These are phyloP conservation scores for Barnettozyma californica DNA, from an alignment of 805 yeast genomes.

Conservation along the genomic window DNA sequence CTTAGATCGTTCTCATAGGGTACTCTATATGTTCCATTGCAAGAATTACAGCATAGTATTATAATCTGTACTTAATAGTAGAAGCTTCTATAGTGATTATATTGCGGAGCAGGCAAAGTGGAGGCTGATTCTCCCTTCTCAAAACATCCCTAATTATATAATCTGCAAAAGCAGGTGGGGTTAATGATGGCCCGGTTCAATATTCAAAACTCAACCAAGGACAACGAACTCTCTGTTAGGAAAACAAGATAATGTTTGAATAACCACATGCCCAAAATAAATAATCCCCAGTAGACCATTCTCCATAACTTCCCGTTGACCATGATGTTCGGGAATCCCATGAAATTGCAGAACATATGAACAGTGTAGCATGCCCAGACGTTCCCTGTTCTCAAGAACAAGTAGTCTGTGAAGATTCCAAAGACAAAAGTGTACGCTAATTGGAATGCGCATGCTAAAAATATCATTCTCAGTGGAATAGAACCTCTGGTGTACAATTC, in stretches of 20 bases:
- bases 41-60: too few species aligned
- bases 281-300: slow-evolving; percentile 32
- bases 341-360: slow-evolving; percentile 63
- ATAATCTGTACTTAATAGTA: too few species aligned
- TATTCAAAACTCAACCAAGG: slow-evolving; percentile 4
- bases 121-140: too few species aligned
- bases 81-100: too few species aligned
- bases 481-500: slow-evolving; percentile 33
- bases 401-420: slow-evolving; percentile 58
- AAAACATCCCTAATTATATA: too few species aligned
- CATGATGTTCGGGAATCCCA: slow-evolving; percentile 54
- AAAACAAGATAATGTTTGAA: slow-evolving; percentile 30
- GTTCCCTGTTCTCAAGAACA: slow-evolving; percentile 47
- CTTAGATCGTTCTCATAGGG: too few species aligned
- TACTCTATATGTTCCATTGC: too few species aligned
- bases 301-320: slow-evolving; percentile 26
- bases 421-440: slow-evolving; percentile 61
- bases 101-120: too few species aligned
- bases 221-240: slow-evolving; percentile 22
- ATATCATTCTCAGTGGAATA: slow-evolving; percentile 27
- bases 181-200: background rate
- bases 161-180: background rate
- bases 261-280: slow-evolving; percentile 37
- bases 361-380: slow-evolving; percentile 52
- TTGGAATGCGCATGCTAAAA: slow-evolving; percentile 44